phyloP scores from a whole-genome alignment of 495 filamentous ascomycete species.

The Penicillium riverlandense region DNA sequence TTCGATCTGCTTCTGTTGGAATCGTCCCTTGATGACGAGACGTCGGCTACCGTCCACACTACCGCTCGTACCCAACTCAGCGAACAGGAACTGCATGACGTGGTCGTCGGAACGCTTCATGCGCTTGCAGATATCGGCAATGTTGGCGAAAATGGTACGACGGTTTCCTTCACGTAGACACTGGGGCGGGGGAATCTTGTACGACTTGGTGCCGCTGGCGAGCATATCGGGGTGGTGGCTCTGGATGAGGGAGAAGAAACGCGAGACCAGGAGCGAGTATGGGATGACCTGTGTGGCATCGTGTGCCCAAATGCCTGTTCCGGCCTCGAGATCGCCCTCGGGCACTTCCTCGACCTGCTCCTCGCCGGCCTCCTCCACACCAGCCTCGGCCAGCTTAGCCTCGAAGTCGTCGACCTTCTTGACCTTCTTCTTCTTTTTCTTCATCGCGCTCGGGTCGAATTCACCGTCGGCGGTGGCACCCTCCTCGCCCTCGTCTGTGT shows the following conservation, averaged over 20 bases:
- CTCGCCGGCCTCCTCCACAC: slow-evolving; percentile 44
- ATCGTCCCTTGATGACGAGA: slow-evolving; percentile 96
- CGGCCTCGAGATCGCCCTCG: slow-evolving; percentile 76
- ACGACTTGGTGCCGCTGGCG: slow-evolving; percentile 78
- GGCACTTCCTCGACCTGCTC: slow-evolving; percentile 44
- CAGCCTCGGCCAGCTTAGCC: slow-evolving; percentile 69
- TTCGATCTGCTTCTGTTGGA: slow-evolving; percentile 98
- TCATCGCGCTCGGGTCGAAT: slow-evolving; percentile 69
- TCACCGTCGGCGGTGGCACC: slow-evolving; percentile 56
- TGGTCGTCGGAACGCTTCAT: slow-evolving; percentile 98
- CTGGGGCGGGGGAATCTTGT: slow-evolving; percentile 99
- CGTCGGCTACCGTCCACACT: slow-evolving; percentile 88
- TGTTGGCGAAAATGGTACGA: slow-evolving; percentile 99
- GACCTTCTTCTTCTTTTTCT: slow-evolving; percentile 94
- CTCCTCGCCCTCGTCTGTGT: slow-evolving; percentile 49
- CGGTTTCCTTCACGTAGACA: slow-evolving; percentile 99
- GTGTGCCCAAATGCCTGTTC: slow-evolving; percentile 91
- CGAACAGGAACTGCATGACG: slow-evolving; percentile 93
- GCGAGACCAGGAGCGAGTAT: slow-evolving; percentile 75
- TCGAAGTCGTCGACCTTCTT: slow-evolving; percentile 74
- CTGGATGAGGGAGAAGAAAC: slow-evolving; percentile 89
- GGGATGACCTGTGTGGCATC: slow-evolving; percentile 65
- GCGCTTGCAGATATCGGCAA: slow-evolving; percentile 81
- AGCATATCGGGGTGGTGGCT: slow-evolving; percentile 92
- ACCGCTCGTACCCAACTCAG: slow-evolving; percentile 93